A percentile compares a stretch with the other conserved stretches of the same genome.
Conservation (phyloP, 2,329 filamentous ascomycete genomes). For the Sporothrix pseudoabietina region DNA sequence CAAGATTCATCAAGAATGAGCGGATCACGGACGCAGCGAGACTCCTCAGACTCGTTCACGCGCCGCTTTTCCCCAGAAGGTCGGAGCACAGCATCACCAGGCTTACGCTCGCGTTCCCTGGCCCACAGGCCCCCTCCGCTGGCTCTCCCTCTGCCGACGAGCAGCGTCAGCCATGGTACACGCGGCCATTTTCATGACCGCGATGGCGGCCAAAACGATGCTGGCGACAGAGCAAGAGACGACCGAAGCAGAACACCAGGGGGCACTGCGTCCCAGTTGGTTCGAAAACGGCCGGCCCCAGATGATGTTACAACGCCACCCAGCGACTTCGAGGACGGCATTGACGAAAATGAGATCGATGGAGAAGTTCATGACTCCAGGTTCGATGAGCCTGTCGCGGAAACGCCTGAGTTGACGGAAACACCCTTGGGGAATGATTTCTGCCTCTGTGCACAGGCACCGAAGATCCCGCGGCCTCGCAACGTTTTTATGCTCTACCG, state of each 20-base stretch:
- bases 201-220: neutral
- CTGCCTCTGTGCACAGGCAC: neutral
- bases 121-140: conserved; percentile 12
- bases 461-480: conserved; percentile 11
- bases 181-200: neutral
- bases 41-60: neutral
- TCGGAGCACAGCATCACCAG: neutral
- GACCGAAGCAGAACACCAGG: neutral
- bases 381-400: neutral
- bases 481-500: conserved; percentile 92
- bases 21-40: neutral
- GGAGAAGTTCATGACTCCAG: neutral
- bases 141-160: neutral
- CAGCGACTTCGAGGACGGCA: neutral
- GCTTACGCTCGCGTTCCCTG: neutral
- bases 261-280: neutral
- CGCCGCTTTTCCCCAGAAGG: neutral
- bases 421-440: neutral
- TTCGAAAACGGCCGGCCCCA: neutral
- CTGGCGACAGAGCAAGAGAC: neutral
- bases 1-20: neutral
- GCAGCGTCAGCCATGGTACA: neutral
- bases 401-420: neutral
- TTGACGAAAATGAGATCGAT: neutral
- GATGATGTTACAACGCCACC: neutral